Percentiles rank a stretch among this genome's conserved stretches.
phyloP scores from a whole-genome alignment of 2,329 filamentous ascomycete genomes.

The Trichoderma atroviride region DNA sequence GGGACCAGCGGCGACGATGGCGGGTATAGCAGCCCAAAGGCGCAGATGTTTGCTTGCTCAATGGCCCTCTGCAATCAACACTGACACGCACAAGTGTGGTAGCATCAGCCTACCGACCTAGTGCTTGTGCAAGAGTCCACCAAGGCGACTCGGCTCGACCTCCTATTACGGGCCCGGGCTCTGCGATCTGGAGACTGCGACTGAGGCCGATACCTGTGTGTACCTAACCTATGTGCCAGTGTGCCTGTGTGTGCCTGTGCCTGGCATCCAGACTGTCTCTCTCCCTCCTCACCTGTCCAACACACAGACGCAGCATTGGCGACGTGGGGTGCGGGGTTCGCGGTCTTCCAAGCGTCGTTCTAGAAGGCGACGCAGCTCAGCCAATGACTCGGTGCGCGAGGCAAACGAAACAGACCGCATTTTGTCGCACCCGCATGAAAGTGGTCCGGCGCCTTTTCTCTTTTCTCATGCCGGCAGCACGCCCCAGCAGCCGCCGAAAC shows the following conservation, averaged over 20 bases:
- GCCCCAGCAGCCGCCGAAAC: neutral
- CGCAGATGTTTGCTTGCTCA: neutral
- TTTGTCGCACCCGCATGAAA: neutral
- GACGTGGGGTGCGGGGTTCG: slow-evolving; percentile 27
- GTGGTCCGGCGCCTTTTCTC: neutral
- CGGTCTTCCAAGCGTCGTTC: slow-evolving; percentile 22
- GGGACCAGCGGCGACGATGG: slow-evolving; percentile 24
- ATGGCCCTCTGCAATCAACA: neutral
- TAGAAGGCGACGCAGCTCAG: slow-evolving; percentile 19
- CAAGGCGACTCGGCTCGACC: neutral
- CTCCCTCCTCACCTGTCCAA: neutral
- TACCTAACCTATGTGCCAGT: too few species aligned
- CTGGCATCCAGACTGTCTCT: neutral
- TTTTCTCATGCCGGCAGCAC: neutral
- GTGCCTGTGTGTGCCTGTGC: neutral
- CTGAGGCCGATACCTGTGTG: neutral
- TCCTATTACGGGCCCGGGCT: neutral
- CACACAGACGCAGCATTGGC: neutral
- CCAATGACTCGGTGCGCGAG: slow-evolving; percentile 12
- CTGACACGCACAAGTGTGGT: neutral
- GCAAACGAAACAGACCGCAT: slow-evolving; percentile 12
- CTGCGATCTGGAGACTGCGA: neutral
- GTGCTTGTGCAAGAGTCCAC: neutral
- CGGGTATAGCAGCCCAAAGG: slow-evolving; percentile 9
- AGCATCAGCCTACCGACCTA: neutral